These are phyloP conservation scores for Lichtheimia ornata DNA, from an alignment of 371 early-diverging fungal species.

Conservation along the genomic window DNA sequence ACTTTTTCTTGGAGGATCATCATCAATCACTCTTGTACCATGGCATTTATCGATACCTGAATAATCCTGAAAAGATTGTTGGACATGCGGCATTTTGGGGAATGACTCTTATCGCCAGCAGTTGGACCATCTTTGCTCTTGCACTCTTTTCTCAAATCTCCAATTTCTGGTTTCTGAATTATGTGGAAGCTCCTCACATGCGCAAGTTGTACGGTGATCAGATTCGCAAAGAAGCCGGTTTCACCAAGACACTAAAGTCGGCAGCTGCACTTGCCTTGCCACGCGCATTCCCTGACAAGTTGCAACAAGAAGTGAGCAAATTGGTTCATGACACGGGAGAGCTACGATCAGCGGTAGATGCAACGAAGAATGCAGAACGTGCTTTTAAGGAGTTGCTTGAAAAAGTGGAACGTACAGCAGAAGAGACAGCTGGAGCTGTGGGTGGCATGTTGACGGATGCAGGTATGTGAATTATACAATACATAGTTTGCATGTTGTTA, in stretches of 20 bases:
- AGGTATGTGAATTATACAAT: not conserved
- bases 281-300: conserved; percentile 29
- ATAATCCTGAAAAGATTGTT: conserved; percentile 91
- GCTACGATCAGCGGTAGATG: conserved; percentile 33
- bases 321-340: conserved; percentile 42
- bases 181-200: conserved; percentile 90
- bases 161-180: conserved; percentile 76
- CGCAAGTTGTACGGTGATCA: conserved; percentile 79
- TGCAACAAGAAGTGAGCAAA: conserved; percentile 38
- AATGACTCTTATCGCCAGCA: conserved; percentile 79
- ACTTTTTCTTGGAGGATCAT: conserved; percentile 79
- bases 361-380: conserved; percentile 55
- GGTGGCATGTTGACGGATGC: conserved; percentile 42
- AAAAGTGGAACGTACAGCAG: conserved; percentile 61
- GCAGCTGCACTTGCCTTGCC: conserved; percentile 36
- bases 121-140: conserved; percentile 75
- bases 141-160: conserved; percentile 82
- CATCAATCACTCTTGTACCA: conserved; percentile 69
- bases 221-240: conserved; percentile 79
- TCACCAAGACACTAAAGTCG: conserved; percentile 61
- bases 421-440: conserved; percentile 56
- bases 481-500: no score
- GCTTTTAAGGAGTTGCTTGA: conserved; percentile 61
- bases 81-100: conserved; percentile 92
- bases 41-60: conserved; percentile 84